Percentiles rank a stretch among this genome's conserved stretches.
These are phyloP conservation scores for Botryosphaeria dothidea DNA, from an alignment of 2,329 filamentous ascomycete genomes.

Conservation along the genomic window DNA sequence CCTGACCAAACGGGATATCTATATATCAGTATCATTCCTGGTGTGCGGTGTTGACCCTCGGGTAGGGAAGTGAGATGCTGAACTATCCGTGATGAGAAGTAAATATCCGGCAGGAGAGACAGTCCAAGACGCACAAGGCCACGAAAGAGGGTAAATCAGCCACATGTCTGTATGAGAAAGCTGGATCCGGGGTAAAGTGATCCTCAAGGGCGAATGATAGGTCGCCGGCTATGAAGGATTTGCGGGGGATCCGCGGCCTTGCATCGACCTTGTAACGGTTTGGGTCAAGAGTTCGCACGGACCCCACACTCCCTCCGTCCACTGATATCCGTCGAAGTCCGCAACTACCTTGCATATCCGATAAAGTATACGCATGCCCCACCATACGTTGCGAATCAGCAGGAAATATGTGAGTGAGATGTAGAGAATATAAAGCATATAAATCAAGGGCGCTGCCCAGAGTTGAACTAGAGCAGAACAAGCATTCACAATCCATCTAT, in stretches of 20 bases:
- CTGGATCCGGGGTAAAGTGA: not conserved
- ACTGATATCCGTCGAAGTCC: conserved; percentile 6
- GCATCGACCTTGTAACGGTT: not conserved
- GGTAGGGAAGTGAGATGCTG: not conserved
- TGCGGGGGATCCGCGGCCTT: not conserved
- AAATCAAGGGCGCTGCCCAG: not conserved
- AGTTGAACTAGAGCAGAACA: not conserved
- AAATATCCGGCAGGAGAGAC: not conserved
- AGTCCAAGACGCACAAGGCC: not conserved
- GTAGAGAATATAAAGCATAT: not conserved
- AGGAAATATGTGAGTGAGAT: not conserved
- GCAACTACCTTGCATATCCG: conserved; percentile 1
- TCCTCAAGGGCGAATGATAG: not conserved
- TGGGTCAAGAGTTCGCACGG: not conserved
- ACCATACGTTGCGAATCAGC: not conserved
- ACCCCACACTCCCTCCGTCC: not conserved
- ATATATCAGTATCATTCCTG: not conserved
- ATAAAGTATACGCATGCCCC: not conserved
- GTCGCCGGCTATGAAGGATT: not conserved
- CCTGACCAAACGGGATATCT: not conserved
- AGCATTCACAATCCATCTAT: not conserved
- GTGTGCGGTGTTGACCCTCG: not conserved
- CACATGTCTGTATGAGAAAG: not conserved
- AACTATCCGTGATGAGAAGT: conserved; percentile 1
- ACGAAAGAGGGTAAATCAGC: not conserved